Conservation (phyloP, 345 rosid species). For the Angophora floribunda region DNA sequence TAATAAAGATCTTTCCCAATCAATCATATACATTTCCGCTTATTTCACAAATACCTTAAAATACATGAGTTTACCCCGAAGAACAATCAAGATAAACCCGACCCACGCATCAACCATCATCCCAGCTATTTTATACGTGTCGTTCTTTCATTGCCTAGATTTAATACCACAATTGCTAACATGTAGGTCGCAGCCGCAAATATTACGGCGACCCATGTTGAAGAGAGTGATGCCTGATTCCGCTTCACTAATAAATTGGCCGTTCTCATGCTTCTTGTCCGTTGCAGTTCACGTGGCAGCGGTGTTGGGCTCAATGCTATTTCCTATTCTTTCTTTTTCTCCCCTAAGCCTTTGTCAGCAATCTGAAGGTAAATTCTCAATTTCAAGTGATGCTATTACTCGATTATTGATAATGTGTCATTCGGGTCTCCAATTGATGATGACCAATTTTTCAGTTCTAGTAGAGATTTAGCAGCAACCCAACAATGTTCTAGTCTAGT, state of each 20-base stretch:
- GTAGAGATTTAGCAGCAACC: not conserved
- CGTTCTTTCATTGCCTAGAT: too few species aligned
- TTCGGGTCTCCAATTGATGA: not conserved
- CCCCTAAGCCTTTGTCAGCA: not conserved
- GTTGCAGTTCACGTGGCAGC: not conserved
- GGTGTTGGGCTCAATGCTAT: not conserved
- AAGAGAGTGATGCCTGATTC: not conserved
- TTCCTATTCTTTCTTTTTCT: not conserved
- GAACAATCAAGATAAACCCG: too few species aligned
- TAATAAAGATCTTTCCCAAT: too few species aligned
- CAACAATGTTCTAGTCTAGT: not conserved
- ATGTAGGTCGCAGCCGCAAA: too few species aligned
- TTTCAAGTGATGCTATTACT: not conserved
- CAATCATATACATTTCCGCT: too few species aligned
- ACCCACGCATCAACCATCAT: too few species aligned
- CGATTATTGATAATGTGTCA: not conserved
- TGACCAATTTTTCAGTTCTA: not conserved
- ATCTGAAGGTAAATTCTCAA: not conserved
- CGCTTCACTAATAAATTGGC: not conserved
- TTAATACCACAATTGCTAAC: too few species aligned
- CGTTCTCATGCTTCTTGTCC: not conserved
- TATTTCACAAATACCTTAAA: too few species aligned
- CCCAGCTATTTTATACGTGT: too few species aligned
- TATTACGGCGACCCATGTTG: not conserved
- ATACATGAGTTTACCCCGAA: too few species aligned